Base-by-base conservation (phyloP, 768 basidiomycete species). In the Hypholoma fasciculare region DNA sequence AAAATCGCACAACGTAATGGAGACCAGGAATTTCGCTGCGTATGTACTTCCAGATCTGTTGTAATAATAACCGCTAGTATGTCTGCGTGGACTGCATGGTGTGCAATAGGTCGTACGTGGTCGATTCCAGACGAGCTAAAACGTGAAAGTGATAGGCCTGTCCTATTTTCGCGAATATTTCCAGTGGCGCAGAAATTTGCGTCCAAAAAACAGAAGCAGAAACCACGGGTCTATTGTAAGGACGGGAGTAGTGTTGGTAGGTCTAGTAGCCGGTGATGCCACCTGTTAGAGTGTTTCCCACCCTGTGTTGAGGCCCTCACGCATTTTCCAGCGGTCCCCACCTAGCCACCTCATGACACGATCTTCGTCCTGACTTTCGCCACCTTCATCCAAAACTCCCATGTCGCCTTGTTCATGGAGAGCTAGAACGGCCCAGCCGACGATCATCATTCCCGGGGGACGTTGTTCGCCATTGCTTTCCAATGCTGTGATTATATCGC, bases 381-480 rank as follows among this genome's bases (percentile, higher is more conserved):
- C 81, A 4, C 72, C 79, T 4, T 84, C 83, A 59, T 91, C 89
- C 49, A 97, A 74, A 2, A 96, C 82, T 9, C 76, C 77, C 20
- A 89, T 79, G 63, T 94, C 86, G 0, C 94, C 93, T 54, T 72
- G 66, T 23, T 60, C 87, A 71, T 90, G 87, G 46, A 98, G 73
- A 39, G 90, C 87, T 61, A 94, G 69, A 9, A 90, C 89, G 2
- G 88, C 82, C 96, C 96, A 99, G 2, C 97, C 97, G 63, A 99
- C 80, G 30, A 98, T 81, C 69, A 98, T 90, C 91, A 99, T 95
- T 8, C 95, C 97, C 0, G 97, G 97, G 16, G 96, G 94, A 37
- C 96, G 76, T 71, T 98, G 95, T 64, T 93, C 90, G 7, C 90
- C 94, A 1, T 81, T 74, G 59, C 81, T 84, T 56, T 88, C 87